Conservation (phyloP, 2,329 filamentous ascomycete genomes). For the Colletotrichum sp. region DNA sequence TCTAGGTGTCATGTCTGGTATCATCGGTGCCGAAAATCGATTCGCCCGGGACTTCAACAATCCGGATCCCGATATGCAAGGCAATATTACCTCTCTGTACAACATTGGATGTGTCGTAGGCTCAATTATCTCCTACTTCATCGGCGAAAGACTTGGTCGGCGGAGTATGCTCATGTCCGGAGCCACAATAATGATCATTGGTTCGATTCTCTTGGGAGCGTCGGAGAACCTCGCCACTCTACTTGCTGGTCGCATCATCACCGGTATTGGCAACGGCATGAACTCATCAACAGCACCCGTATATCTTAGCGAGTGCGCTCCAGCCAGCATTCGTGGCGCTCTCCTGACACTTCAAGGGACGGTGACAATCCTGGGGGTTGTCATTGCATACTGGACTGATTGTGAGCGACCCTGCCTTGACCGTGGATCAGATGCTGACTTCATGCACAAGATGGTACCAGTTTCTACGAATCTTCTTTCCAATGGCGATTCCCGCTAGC, state of each 20-base stretch:
- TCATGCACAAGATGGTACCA: neutral
- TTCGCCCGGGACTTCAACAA: slow-evolving; percentile 42
- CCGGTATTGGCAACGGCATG: neutral
- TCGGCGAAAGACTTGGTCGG: neutral
- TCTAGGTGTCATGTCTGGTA: slow-evolving; percentile 30
- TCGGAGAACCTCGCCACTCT: neutral
- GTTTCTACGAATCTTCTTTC: neutral
- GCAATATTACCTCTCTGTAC: slow-evolving; percentile 37
- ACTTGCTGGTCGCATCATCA: neutral
- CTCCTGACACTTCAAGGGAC: slow-evolving; percentile 55
- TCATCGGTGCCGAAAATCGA: slow-evolving; percentile 42
- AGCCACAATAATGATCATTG: neutral
- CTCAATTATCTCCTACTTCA: neutral
- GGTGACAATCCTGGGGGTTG: slow-evolving; percentile 49
- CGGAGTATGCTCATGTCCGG: neutral
- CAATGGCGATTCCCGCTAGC: slow-evolving; percentile 34
- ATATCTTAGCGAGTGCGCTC: slow-evolving; percentile 25
- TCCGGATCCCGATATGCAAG: slow-evolving; percentile 40
- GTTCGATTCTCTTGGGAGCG: neutral
- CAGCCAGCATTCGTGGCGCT: slow-evolving; percentile 48
- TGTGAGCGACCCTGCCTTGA: slow-evolving; percentile 22
- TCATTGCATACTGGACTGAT: slow-evolving; percentile 44
- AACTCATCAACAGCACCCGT: neutral
- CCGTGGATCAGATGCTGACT: neutral
- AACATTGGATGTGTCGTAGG: slow-evolving; percentile 30